Evolutionary conservation across 768 basidiomycete species (phyloP).

Genomic region (Lyophyllum atratum): DNA sequence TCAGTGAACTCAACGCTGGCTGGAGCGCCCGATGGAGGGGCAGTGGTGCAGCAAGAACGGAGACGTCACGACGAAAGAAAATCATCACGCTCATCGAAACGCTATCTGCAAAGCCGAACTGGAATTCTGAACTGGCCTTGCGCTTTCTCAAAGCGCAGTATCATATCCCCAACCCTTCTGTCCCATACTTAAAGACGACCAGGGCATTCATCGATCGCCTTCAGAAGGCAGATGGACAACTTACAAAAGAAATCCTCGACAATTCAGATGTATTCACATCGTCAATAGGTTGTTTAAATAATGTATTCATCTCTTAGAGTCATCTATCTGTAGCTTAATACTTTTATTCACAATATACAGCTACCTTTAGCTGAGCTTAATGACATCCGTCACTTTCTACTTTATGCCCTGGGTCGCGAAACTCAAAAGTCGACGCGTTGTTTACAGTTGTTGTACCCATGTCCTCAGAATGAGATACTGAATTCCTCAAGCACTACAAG

Average conservation of each 20-base stretch:
- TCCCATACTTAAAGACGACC: slow-evolving; percentile 10
- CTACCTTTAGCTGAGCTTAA: no score
- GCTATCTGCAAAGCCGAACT: slow-evolving; percentile 18
- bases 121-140: slow-evolving; percentile 21
- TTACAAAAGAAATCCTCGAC: not conserved
- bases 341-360: no score
- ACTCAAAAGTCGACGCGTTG: no score
- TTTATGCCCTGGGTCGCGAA: no score
- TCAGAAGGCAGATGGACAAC: slow-evolving; percentile 11
- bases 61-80: slow-evolving; percentile 22
- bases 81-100: slow-evolving; percentile 22
- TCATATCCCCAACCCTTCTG: slow-evolving; percentile 13
- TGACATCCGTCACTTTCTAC: no score
- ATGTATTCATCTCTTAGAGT: no score
- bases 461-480: no score
- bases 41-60: slow-evolving; percentile 20
- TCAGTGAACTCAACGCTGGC: slow-evolving; percentile 10
- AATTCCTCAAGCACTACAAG: no score
- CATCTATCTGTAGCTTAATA: no score
- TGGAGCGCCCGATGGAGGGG: slow-evolving; percentile 26
- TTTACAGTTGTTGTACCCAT: no score
- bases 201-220: slow-evolving; percentile 13
- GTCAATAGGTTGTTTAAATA: no score
- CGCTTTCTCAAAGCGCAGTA: slow-evolving; percentile 23
- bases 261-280: not conserved